Conservation (phyloP, 202 grass and related monocot genomes). For the Schoenoplectus tabernaemontani region DNA sequence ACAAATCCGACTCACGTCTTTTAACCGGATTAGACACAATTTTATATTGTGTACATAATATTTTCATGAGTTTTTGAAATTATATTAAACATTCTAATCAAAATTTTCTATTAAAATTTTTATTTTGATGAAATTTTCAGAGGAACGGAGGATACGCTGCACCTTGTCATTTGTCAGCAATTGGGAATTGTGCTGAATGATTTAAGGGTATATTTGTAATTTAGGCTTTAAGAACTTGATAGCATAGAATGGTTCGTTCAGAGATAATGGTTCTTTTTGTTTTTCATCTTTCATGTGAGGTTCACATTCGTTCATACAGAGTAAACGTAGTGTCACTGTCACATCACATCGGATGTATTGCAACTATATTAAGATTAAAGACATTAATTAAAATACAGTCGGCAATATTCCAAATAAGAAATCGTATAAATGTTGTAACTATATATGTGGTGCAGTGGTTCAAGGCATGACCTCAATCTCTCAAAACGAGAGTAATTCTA, state of each 20-base stretch:
- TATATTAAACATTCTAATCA: too few species aligned
- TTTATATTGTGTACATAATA: too few species aligned
- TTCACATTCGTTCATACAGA: background rate
- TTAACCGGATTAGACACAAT: too few species aligned
- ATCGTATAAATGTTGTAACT: too few species aligned
- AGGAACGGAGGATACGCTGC: background rate
- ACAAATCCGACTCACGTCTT: too few species aligned
- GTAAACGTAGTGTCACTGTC: background rate
- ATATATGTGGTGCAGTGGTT: background rate
- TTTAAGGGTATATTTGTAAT: constrained; percentile 13
- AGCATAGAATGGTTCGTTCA: background rate
- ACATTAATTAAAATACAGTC: background rate
- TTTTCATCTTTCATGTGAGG: background rate
- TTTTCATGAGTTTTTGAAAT: too few species aligned
- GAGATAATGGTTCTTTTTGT: background rate
- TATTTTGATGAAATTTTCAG: too few species aligned
- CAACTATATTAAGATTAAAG: background rate
- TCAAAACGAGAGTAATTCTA: background rate
- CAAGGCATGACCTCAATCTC: background rate
- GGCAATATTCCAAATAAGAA: too few species aligned
- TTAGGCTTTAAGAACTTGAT: background rate
- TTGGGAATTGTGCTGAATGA: background rate
- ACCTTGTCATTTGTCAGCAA: background rate
- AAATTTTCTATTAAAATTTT: too few species aligned
- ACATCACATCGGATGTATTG: background rate